These are phyloP conservation scores for Phytopythium helicoides DNA, from an alignment of 352 stramenopile species.

Conservation along the genomic window DNA sequence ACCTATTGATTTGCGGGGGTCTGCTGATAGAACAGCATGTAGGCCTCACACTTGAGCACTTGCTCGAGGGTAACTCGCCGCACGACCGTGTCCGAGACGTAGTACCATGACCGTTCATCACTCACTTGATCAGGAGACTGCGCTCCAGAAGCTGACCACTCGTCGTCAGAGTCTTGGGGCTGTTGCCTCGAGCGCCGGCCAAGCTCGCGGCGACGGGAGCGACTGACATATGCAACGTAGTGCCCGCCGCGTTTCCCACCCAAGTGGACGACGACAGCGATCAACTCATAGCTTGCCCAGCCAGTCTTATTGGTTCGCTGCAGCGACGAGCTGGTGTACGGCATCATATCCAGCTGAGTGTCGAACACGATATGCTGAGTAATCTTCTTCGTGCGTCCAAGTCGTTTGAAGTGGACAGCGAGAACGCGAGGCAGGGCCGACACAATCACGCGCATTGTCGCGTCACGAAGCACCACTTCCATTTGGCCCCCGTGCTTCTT, in stretches of 20 bases:
- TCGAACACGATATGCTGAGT: constrained; percentile 67
- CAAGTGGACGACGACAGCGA: constrained; percentile 71
- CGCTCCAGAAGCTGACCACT: constrained; percentile 15
- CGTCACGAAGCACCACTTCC: constrained; percentile 38
- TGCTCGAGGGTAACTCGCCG: constrained; percentile 56
- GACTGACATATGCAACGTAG: constrained; percentile 73
- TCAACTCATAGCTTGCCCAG: constrained; percentile 51
- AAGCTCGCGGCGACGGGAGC: constrained; percentile 35
- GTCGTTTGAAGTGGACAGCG: constrained; percentile 67
- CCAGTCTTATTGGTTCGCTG: constrained; percentile 15
- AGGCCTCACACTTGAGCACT: constrained; percentile 71
- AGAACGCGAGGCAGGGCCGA: constrained; percentile 53
- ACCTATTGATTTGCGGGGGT: neutral
- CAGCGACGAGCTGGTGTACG: constrained; percentile 9
- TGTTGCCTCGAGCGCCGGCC: neutral
- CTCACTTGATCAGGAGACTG: neutral
- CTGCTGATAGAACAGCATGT: constrained; percentile 78
- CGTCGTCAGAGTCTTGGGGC: constrained; percentile 6
- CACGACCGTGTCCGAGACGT: constrained; percentile 69
- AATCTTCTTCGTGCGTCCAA: constrained; percentile 52
- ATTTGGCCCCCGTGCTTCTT: constrained; percentile 23
- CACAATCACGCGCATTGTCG: constrained; percentile 51
- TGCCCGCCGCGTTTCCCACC: constrained; percentile 68
- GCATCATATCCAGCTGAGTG: constrained; percentile 7
- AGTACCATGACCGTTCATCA: constrained; percentile 50